phyloP scores from a whole-genome alignment of 352 stramenopile genomes.

The Aphanomyces invadans region DNA sequence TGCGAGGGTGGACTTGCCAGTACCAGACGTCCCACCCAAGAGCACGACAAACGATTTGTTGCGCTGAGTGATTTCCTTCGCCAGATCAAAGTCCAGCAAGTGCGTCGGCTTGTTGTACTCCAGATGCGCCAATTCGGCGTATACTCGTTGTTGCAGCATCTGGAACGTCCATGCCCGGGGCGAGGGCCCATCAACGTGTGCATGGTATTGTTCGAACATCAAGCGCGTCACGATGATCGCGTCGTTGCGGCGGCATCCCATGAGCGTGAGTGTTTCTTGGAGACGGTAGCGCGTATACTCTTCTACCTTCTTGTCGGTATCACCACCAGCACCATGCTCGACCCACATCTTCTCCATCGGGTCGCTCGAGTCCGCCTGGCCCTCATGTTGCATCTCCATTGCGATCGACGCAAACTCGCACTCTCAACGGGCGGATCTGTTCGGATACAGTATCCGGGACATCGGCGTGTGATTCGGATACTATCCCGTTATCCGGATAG shows the following conservation, averaged over 20 bases:
- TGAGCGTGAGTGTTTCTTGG: constrained; percentile 84
- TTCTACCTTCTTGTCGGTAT: constrained; percentile 38
- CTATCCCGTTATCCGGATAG: no score
- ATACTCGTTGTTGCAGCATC: constrained; percentile 70
- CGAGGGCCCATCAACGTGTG: constrained; percentile 13
- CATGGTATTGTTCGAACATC: constrained; percentile 53
- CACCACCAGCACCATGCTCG: constrained; percentile 13
- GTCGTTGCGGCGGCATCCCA: constrained; percentile 73
- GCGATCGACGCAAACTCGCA: no score
- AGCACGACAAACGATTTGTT: constrained; percentile 81
- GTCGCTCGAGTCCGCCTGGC: constrained; percentile 30
- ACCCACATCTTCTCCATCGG: constrained; percentile 76
- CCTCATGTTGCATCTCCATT: constrained; percentile 24
- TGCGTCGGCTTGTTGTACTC: constrained; percentile 84
- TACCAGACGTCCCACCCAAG: constrained; percentile 79
- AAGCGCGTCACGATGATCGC: constrained; percentile 58
- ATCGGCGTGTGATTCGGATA: no score
- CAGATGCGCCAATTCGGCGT: constrained; percentile 60
- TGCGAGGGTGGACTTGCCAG: constrained; percentile 79
- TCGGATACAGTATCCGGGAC: no score
- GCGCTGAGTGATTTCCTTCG: constrained; percentile 80
- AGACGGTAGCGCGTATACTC: constrained; percentile 74
- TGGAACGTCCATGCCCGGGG: constrained; percentile 17
- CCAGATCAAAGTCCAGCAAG: constrained; percentile 73
- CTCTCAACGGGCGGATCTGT: background rate